These are phyloP conservation scores for Penicillium atrosanguineum DNA, from an alignment of 495 filamentous ascomycete genomes.

Conservation along the genomic window DNA sequence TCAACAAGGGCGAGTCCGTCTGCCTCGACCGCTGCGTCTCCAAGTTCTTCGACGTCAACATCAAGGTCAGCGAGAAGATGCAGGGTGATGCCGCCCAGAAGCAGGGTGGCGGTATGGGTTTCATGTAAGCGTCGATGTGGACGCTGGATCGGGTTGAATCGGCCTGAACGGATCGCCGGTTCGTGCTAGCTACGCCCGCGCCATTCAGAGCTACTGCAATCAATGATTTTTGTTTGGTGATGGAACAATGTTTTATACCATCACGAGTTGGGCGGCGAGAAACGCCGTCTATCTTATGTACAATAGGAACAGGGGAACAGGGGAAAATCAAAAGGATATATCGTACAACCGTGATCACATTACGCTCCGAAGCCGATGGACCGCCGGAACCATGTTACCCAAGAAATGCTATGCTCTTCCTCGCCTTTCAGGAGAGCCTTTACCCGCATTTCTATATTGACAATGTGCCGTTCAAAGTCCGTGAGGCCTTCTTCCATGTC, in stretches of 20 bases:
- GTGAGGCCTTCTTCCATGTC: slow-evolving; percentile 82
- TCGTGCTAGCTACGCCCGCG: neutral
- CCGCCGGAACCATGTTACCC: slow-evolving; percentile 46
- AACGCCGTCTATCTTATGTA: slow-evolving; percentile 29
- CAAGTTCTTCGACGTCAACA: slow-evolving; percentile 98
- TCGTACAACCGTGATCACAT: slow-evolving; percentile 19
- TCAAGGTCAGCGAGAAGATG: slow-evolving; percentile 88
- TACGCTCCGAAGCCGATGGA: slow-evolving; percentile 31
- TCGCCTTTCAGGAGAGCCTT: slow-evolving; percentile 64
- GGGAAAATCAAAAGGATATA: slow-evolving; percentile 17
- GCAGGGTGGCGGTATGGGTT: slow-evolving; percentile 47
- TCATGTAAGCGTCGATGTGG: slow-evolving; percentile 43
- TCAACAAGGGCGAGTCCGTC: slow-evolving; percentile 97
- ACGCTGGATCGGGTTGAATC: neutral
- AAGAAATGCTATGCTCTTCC: slow-evolving; percentile 61
- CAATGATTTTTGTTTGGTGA: slow-evolving; percentile 9
- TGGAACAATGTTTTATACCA: slow-evolving; percentile 23
- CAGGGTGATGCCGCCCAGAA: slow-evolving; percentile 59
- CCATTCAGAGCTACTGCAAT: neutral
- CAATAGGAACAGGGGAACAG: slow-evolving; percentile 24
- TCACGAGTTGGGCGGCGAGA: slow-evolving; percentile 17
- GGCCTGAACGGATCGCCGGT: neutral
- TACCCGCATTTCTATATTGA: slow-evolving; percentile 71
- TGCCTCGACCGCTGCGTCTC: slow-evolving; percentile 94
- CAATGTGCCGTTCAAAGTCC: slow-evolving; percentile 80